Percentiles rank a stretch among this genome's conserved stretches.
Conservation (phyloP, 768 basidiomycete species). For the Suillus luteus region DNA sequence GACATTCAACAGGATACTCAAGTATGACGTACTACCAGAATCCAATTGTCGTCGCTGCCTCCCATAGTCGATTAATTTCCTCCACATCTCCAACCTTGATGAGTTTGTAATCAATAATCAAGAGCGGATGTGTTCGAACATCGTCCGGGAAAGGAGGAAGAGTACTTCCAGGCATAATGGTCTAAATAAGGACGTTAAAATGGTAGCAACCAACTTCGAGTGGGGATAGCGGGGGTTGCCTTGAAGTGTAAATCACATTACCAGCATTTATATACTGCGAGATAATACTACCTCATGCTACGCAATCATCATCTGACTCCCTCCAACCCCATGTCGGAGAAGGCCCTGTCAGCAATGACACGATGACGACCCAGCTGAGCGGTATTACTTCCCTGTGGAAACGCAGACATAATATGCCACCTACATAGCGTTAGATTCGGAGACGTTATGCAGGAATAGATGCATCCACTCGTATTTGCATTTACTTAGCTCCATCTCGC, state of each 20-base stretch:
- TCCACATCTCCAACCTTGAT: constrained; percentile 35
- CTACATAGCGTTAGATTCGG: too few relatives aligned
- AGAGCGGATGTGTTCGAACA: constrained; percentile 46
- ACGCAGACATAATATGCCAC: too few relatives aligned
- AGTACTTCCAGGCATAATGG: constrained; percentile 34
- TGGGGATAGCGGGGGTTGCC: neutral
- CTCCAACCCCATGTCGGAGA: neutral
- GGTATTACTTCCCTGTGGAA: too few relatives aligned
- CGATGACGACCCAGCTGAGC: neutral
- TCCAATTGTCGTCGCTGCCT: constrained; percentile 49
- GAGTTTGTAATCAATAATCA: constrained; percentile 47
- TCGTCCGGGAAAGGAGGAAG: constrained; percentile 47
- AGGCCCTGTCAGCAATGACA: neutral
- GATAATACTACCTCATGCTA: too few relatives aligned
- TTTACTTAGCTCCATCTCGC: too few relatives aligned
- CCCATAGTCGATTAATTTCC: constrained; percentile 48
- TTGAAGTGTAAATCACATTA: too few relatives aligned
- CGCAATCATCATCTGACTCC: neutral
- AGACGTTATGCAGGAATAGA: too few relatives aligned
- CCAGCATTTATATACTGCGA: neutral
- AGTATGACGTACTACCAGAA: constrained; percentile 52
- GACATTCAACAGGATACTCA: neutral
- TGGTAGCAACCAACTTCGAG: neutral
- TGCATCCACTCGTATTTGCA: too few relatives aligned
- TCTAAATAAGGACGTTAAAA: neutral